Base-by-base conservation (phyloP, 495 filamentous ascomycete species). In the Lasiosphaeria ovina region DNA sequence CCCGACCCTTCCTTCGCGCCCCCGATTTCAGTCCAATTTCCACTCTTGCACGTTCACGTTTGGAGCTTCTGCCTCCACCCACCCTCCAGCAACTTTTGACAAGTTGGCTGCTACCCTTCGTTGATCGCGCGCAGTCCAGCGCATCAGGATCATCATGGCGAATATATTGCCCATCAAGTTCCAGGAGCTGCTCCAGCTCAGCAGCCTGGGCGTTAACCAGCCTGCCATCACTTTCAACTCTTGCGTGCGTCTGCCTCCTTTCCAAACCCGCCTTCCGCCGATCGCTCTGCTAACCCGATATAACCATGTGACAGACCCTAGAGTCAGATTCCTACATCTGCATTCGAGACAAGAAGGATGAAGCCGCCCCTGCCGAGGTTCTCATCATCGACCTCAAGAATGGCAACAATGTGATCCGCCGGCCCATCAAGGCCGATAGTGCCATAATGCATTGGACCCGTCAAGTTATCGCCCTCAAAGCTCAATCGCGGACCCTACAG, bases 401-500 rank as follows among this genome's bases (percentile, higher is more conserved):
- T 78, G 84, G 84, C 76, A 96, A 96, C 83, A 89, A 92, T 76
- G 83, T 96, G 69, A 95, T 92, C 60, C 87, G 90, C 63, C 85
- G 94, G 64, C 92, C 93, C 8, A 99, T 99, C 81, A 98, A 97
- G 79, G 95, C 94, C 66, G 94, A 99, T 80, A 97, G 92, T 85
- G 95, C 94, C 62, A 97, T 99, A 72, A 97, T 99, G 94, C 94
- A 99, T 84, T 97, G 92, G 91, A 85, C 80, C 66, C 87, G 88
- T 71, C 91, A 94, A 73, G 93, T 98, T 75, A 98, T 99, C 71
- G 94, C 95, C 49, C 84, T 99, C 60, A 93, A 92, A 75, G 95
- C 94, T 36, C 90, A 95, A 69, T 83, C 84, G 53, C 85, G 92
- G 60, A 98, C 95, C 59, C 85, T 99, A 44, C 94, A 99, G 78